Base-by-base conservation (phyloP, 1,139 yeast species). In the Yamadazyma spencermartinsiae region DNA sequence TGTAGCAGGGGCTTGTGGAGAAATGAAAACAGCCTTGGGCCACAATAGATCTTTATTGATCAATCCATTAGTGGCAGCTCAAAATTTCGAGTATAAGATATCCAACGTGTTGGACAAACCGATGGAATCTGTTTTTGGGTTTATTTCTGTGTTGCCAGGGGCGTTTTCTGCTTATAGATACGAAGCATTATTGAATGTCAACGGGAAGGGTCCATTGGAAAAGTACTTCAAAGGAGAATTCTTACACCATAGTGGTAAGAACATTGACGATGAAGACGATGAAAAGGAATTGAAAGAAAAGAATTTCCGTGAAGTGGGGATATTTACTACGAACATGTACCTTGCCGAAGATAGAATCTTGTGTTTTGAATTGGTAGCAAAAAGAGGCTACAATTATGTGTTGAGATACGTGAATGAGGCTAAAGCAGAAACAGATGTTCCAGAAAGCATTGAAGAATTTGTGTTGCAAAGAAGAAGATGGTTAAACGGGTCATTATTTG, bases 1-100 rank as follows among this genome's bases (percentile, higher is more conserved):
- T 41, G 87, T 86, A n/a, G 95, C 89, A 0, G 95, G 95, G 15
- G 89, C 94, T 2, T 86, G 95, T 72, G 95, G 95, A 19, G 95
- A 86, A 56, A 85, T 86, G 68, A 76, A 74, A 44, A 86, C 85
- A 2, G 72, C 82, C 43, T 66, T 84, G 41, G 92, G 94, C 4
- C 72, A 68, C 4, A 74, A 74, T 5, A 71, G 71, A 40, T 62
- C 63, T 39, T 68, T 82, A 39, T 68, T 86, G 35, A 56, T 75
- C 17, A 86, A 86, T 55, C 95, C 95, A 4, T 62, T 86, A 35
- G 90, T 86, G 8, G 90, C 94, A 0, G 87, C 92, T 0, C 95
- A 86, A 54, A 86, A 86, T 55, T 86, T 86, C 55, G 95, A 86
- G 58, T 86, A 86, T 61, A 86, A 86, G 58, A 84, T 84, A 61